Conservation (phyloP, 148 eudicot genomes). For the Bassia scoparia region DNA sequence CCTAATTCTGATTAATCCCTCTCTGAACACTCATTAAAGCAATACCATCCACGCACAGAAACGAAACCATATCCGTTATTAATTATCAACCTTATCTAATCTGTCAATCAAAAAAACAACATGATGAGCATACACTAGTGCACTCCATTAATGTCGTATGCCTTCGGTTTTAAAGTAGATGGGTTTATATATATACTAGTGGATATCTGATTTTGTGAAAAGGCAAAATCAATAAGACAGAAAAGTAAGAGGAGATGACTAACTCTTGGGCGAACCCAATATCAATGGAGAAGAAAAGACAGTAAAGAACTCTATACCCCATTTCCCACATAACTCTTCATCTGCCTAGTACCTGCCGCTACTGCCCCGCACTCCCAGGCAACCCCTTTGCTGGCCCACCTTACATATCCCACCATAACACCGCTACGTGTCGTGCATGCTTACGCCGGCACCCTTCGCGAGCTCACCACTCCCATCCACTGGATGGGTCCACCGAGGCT, state of each 20-base stretch:
- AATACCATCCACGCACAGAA: conserved; percentile 44
- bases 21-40: conserved; percentile 58
- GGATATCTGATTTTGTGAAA: too few species aligned
- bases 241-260: not conserved
- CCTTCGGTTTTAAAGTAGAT: too few species aligned
- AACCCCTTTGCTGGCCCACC: conserved; percentile 67
- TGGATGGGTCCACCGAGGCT: not conserved
- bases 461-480: conserved; percentile 19
- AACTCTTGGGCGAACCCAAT: conserved; percentile 66
- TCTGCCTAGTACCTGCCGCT: conserved; percentile 37
- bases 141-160: too few species aligned
- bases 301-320: conserved; percentile 55
- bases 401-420: conserved; percentile 80
- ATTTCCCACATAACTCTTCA: conserved; percentile 42
- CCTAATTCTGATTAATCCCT: conserved; percentile 44
- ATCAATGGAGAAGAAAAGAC: conserved; percentile 65
- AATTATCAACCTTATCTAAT: not conserved
- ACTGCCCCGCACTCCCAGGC: conserved; percentile 49
- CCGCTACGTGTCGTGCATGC: conserved; percentile 63
- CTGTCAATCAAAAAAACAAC: too few species aligned
- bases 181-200: too few species aligned
- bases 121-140: too few species aligned
- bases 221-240: too few species aligned
- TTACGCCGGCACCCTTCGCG: conserved; percentile 43
- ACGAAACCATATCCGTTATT: not conserved